phyloP scores from a whole-genome alignment of 2,329 filamentous ascomycete genomes.

The Aspergillus sp. region DNA sequence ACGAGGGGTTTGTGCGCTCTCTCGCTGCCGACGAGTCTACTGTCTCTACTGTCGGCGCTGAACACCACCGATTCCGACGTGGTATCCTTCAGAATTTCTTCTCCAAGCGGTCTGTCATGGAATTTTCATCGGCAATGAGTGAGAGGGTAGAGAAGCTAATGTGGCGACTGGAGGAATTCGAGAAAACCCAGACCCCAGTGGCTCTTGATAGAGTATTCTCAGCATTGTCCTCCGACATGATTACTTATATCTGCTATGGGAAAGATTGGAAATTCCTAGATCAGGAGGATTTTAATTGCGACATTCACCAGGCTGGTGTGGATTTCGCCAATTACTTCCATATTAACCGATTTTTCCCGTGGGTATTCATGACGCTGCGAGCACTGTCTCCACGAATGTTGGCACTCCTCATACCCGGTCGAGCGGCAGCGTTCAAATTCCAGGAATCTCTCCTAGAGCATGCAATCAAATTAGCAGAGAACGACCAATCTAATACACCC shows the following conservation, averaged over 20 bases:
- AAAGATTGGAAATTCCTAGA: neutral
- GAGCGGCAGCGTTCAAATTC: neutral
- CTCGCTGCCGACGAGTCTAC: neutral
- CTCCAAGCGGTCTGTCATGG: conserved; percentile 3
- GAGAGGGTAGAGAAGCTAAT: neutral
- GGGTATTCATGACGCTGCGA: neutral
- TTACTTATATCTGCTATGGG: neutral
- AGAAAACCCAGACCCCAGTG: neutral
- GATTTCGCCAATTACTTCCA: neutral
- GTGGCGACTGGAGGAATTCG: neutral
- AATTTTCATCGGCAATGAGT: neutral
- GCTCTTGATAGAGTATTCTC: neutral
- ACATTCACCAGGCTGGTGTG: neutral
- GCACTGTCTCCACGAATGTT: neutral
- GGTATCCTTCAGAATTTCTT: conserved; percentile 6
- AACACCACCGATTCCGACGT: conserved; percentile 7
- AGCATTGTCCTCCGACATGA: neutral
- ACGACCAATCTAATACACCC: no score
- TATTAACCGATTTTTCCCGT: neutral
- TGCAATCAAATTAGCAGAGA: no score
- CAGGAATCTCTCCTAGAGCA: no score
- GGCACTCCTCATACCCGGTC: neutral
- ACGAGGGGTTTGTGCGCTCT: neutral
- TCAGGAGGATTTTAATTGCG: neutral
- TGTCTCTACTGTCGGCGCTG: conserved; percentile 2